Evolutionary conservation across 1,284 basidiomycete genomes (phyloP), one percentile per base, ranked within the genome.

Genomic region (Sanghuangporus sanghuang): DNA sequence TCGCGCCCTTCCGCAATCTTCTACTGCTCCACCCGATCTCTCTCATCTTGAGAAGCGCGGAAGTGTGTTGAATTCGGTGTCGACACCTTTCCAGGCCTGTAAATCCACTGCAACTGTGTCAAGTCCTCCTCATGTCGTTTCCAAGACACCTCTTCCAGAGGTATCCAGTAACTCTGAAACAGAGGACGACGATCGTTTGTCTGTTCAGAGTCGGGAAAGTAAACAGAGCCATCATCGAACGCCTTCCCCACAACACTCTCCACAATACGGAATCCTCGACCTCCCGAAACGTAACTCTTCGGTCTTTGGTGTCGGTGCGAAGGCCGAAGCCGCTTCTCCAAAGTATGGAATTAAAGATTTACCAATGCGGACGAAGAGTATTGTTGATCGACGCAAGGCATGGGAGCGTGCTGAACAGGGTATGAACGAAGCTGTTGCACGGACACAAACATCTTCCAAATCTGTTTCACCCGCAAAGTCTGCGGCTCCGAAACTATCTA

Each of bases 201-300:
- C 56, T 42, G 39, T 21, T 44, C 16, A 42, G 16, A 12, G 56
- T 11, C 44, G 27, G 23, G 40, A 32, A 57, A 44, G 32, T 9
- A 44, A 38, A 39, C 12, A 56, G 44, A 56, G 55, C 7, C 35
- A 54, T 32, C 39, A 38, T 3, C 3, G 14, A 4, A 42, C 56
- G 16, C 11, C 71, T 16, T 74, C 73, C 49, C 44, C 44, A 7
- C 66, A 69, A 48, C 72, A 70, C 59, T 32, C 27, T 32, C 74
- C 75, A 6, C 66, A 69, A 48, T 73, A 70, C 59, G 72, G 70
- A 4, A 70, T 70, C 7, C 67, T 68, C 9, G 72, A 72, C 56
- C 63, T 71, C 5, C 69, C 69, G 14, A 38, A 42, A 9, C 40
- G 36, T 6, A 57, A 58, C 23, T 58, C 40, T 42, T 39, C 14